These are phyloP conservation scores for Ceratocystis colombiana DNA, from an alignment of 2,329 filamentous ascomycete genomes.

Conservation along the genomic window DNA sequence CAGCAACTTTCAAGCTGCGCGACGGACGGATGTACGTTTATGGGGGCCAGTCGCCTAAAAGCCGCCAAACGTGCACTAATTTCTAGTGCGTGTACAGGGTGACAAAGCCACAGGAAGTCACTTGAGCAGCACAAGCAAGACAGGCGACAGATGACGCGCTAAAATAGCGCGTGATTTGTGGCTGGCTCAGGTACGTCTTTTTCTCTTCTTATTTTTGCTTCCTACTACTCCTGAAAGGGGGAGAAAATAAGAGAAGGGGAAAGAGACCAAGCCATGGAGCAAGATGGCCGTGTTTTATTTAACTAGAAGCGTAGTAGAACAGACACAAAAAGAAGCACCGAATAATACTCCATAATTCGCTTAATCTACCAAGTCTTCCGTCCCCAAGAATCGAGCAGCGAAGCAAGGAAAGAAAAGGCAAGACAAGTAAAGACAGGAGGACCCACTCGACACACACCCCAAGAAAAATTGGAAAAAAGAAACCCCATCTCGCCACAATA, in stretches of 20 bases:
- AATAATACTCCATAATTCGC: constrained; percentile 4
- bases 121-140: not conserved
- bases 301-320: not conserved
- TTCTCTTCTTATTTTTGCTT: not conserved
- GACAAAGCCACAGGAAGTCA: not conserved
- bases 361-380: not conserved
- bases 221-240: not conserved
- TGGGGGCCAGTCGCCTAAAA: not conserved
- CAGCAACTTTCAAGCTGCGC: not conserved
- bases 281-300: not conserved
- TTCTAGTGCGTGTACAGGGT: not conserved
- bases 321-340: constrained; percentile 10
- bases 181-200: constrained; percentile 8
- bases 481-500: constrained; percentile 5
- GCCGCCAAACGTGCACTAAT: not conserved
- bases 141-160: not conserved
- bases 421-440: not conserved
- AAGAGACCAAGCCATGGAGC: not conserved
- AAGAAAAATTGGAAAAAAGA: not conserved
- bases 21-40: no score
- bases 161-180: constrained; percentile 8
- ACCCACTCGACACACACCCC: not conserved
- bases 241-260: not conserved
- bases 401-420: no score
- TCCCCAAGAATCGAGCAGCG: not conserved